Percentiles rank a stretch among this genome's conserved stretches.
Conservation (phyloP, 2,329 filamentous ascomycete species). For the Periglandula ipomoeae region DNA sequence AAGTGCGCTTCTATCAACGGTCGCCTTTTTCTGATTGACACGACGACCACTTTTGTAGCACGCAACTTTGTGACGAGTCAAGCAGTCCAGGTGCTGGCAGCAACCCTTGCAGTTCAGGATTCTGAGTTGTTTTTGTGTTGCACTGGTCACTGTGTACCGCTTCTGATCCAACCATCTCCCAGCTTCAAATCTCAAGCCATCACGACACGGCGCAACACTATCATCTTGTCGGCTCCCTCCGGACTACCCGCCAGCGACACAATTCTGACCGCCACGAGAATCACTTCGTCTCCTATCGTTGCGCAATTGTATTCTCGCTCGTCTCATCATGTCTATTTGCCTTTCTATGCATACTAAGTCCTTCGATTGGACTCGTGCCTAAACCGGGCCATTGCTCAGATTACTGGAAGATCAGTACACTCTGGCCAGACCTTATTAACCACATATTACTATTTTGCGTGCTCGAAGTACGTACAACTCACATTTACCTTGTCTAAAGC, state of each 20-base stretch:
- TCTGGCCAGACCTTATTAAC: not conserved
- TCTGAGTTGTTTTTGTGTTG: not conserved
- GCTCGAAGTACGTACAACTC: not conserved
- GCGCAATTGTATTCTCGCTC: not conserved
- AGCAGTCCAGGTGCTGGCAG: not conserved
- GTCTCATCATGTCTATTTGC: conserved; percentile 14
- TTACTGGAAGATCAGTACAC: not conserved
- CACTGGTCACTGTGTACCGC: not conserved
- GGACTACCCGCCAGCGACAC: not conserved
- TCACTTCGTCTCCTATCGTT: not conserved
- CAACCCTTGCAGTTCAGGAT: not conserved
- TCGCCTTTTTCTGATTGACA: not conserved
- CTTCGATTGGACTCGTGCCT: conserved; percentile 16
- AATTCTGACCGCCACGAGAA: not conserved
- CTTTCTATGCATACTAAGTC: conserved; percentile 12
- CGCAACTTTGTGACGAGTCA: not conserved
- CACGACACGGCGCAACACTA: not conserved
- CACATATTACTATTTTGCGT: not conserved
- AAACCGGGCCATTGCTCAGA: conserved; percentile 1
- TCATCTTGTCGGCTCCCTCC: too few species aligned
- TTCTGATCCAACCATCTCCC: not conserved
- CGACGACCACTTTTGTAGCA: not conserved
- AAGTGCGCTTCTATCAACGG: not conserved
- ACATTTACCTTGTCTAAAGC: not conserved
- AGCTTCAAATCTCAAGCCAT: not conserved